Conservation (phyloP, 768 basidiomycete species). For the Tulasnella calospora region DNA sequence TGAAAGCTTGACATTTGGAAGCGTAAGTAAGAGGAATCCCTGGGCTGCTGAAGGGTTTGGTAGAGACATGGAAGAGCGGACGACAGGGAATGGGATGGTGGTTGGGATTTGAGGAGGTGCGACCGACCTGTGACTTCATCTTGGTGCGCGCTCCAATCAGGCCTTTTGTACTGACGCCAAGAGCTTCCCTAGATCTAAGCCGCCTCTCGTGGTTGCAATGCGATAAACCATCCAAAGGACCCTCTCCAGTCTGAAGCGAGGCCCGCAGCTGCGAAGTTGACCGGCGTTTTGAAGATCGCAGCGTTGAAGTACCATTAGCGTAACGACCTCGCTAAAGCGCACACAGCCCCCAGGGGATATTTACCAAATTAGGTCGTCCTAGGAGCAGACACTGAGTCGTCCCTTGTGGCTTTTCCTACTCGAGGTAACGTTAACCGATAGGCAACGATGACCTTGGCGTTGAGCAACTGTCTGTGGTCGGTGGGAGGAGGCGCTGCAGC, state of each 20-base stretch:
- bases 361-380: neutral
- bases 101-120: neutral
- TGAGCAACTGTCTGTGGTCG: neutral
- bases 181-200: neutral
- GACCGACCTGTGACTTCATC: neutral
- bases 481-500: neutral
- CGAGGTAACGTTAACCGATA: neutral
- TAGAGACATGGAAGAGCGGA: neutral
- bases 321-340: neutral
- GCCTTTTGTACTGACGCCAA: neutral
- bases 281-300: neutral
- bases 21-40: constrained; percentile 52
- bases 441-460: neutral
- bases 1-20: constrained; percentile 47
- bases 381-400: neutral
- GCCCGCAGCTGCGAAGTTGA: neutral
- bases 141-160: neutral
- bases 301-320: neutral
- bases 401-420: neutral
- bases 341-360: neutral
- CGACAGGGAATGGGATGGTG: neutral
- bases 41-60: constrained; percentile 19
- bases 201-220: neutral
- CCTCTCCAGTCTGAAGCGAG: neutral
- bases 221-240: neutral